Conservation (phyloP, 257 asterid species). For the Cinchona pubescens region DNA sequence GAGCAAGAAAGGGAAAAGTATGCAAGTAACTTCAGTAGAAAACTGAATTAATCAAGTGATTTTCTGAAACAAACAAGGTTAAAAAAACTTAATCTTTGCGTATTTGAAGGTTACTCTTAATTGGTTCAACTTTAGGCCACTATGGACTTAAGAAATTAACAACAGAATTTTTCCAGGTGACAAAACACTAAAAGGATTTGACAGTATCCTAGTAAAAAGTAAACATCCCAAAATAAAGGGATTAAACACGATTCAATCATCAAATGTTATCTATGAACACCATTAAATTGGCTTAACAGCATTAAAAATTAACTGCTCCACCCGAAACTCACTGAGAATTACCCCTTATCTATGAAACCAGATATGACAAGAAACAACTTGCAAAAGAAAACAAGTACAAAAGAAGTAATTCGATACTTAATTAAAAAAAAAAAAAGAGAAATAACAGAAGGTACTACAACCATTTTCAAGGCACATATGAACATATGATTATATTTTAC, state of each 20-base stretch:
- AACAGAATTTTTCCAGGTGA: neutral
- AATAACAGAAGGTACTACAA: neutral
- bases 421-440: neutral
- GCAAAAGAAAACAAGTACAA: neutral
- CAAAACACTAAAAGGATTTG: neutral
- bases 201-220: neutral
- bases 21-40: constrained; percentile 16
- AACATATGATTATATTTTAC: neutral
- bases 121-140: neutral
- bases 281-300: neutral
- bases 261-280: neutral
- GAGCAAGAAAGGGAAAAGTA: neutral
- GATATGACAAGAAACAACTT: neutral
- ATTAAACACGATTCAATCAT: neutral
- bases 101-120: neutral
- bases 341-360: neutral
- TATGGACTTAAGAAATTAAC: neutral
- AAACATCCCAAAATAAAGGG: neutral
- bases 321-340: neutral
- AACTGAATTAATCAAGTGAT: neutral
- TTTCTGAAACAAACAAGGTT: neutral
- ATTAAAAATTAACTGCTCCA: neutral
- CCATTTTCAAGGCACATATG: neutral
- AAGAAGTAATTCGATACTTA: neutral
- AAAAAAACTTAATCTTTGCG: neutral